phyloP scores from a whole-genome alignment of 2,329 filamentous ascomycete genomes.

The Plenodomus lindquistii region DNA sequence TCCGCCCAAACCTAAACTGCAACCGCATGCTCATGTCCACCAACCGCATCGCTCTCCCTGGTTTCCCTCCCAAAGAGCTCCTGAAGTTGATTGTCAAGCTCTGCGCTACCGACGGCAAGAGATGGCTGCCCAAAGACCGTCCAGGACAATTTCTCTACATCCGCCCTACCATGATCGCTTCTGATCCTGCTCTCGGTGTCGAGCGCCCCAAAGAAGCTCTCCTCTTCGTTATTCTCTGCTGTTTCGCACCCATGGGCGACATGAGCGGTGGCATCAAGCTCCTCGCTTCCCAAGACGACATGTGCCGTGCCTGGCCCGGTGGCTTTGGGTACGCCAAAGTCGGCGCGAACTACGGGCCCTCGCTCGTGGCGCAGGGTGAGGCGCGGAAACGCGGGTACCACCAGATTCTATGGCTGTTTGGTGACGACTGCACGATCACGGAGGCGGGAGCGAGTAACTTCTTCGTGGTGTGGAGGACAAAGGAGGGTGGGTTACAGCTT shows the following conservation, averaged over 20 bases:
- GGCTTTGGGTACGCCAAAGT: conserved; percentile 92
- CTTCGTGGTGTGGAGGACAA: conserved; percentile 77
- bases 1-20: conserved; percentile 76
- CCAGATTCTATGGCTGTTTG: conserved; percentile 94
- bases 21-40: conserved; percentile 62
- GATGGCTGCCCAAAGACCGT: conserved; percentile 75
- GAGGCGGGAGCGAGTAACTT: conserved; percentile 94
- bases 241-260: conserved; percentile 51
- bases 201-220: conserved; percentile 80
- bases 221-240: conserved; percentile 74
- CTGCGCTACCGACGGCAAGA: conserved; percentile 71
- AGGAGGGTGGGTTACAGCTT: conserved; percentile 67
- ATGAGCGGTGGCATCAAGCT: conserved; percentile 61
- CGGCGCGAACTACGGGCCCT: conserved; percentile 90
- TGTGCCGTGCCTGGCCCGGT: conserved; percentile 88
- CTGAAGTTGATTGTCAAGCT: conserved; percentile 74
- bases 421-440: conserved; percentile 74
- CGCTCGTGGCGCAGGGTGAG: conserved; percentile 75
- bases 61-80: conserved; percentile 71
- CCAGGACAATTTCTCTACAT: conserved; percentile 79
- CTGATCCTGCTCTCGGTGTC: conserved; percentile 78
- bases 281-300: conserved; percentile 78
- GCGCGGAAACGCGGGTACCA: conserved; percentile 75
- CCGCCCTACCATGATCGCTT: conserved; percentile 84
- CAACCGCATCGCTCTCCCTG: conserved; percentile 72